A percentile compares a stretch with the other conserved stretches of the same genome.
phyloP scores from a whole-genome alignment of 2,329 filamentous ascomycete genomes.

The Pseudocercospora eumusae region DNA sequence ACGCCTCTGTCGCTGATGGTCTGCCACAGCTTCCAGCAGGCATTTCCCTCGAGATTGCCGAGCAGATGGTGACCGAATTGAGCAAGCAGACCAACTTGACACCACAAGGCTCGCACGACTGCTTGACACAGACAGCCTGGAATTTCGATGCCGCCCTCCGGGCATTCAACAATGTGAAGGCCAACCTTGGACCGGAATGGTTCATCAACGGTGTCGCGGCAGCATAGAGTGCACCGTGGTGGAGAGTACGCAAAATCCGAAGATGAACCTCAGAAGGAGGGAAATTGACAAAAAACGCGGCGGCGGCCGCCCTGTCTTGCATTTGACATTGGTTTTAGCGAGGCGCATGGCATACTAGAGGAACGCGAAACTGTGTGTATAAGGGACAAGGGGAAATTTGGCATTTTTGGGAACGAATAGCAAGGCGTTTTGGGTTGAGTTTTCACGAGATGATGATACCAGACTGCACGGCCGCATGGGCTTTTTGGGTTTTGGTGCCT shows the following conservation, averaged over 20 bases:
- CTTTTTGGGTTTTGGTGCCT: neutral
- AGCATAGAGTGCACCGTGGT: conserved; percentile 11
- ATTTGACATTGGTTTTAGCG: conserved; percentile 7
- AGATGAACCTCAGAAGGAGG: neutral
- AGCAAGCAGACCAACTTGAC: conserved; percentile 79
- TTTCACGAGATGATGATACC: conserved; percentile 8
- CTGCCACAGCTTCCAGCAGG: conserved; percentile 33
- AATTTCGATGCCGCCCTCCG: conserved; percentile 72
- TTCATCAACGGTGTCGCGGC: conserved; percentile 36
- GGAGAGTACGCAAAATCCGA: neutral
- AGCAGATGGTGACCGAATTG: conserved; percentile 68
- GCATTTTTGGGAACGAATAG: conserved; percentile 8
- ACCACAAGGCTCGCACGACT: conserved; percentile 74
- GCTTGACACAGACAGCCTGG: conserved; percentile 77
- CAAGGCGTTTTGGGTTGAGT: conserved; percentile 8
- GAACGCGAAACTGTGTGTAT: neutral
- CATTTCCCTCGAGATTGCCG: conserved; percentile 37
- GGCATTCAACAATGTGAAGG: conserved; percentile 75
- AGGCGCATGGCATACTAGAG: conserved; percentile 10
- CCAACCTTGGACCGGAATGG: conserved; percentile 46
- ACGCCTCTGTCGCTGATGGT: conserved; percentile 18
- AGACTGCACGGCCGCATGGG: conserved; percentile 6
- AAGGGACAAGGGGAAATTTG: neutral
- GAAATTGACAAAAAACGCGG: neutral
- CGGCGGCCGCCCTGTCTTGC: neutral